Evolutionary conservation across 345 rosid species (phyloP), one percentile per base, ranked within the genome.

Genomic region (Gynandropsis gynandra): DNA sequence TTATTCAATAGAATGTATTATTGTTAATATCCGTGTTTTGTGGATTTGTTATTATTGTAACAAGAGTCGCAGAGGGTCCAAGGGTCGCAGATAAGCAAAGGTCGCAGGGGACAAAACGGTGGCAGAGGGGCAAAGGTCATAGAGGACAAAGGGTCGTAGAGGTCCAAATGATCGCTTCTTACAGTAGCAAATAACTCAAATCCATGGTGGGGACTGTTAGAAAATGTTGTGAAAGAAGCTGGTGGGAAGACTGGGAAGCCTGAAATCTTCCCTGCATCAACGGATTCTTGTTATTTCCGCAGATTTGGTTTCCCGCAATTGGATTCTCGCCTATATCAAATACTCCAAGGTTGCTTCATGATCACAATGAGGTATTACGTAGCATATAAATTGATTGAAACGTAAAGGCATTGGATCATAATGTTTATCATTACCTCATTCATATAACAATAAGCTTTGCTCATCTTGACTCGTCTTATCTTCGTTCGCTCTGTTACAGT

Each of bases 261-360:
- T 8, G 88, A 85, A 76, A 85, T 87, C 36, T 92, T 92, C 74
- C 97, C 90, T 10, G 97, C 88, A 0, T 48, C 98, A 38, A 92
- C 97, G 4, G 98, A 92, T 70, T 69, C 85, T 67, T 88, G 83
- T 53, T 82, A 76, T 72, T 85, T 87, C 54, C 75, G 94, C 16
- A 18, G 37, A 14, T 63, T 12, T 37, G 97, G 97, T 47, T 24
- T 92, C 88, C 88, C 13, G 93, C 95, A 1, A 74, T 92, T 68
- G 93, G 97, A 19, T 87, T 92, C 68, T 87, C 97, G 47, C 98
- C 95, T 4, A 85, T 92, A 75, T 81, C 82, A 42, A 81, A 92
- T 64, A 92, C 97, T 12, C 98, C 97, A 39, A 24, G 78, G 48
- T 77, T 92, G 54, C 82, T 92, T 59, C 98, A 92, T 52, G 95